These are phyloP conservation scores for Epichloe amarillans DNA, from an alignment of 2,329 filamentous ascomycete genomes.

Conservation along the genomic window DNA sequence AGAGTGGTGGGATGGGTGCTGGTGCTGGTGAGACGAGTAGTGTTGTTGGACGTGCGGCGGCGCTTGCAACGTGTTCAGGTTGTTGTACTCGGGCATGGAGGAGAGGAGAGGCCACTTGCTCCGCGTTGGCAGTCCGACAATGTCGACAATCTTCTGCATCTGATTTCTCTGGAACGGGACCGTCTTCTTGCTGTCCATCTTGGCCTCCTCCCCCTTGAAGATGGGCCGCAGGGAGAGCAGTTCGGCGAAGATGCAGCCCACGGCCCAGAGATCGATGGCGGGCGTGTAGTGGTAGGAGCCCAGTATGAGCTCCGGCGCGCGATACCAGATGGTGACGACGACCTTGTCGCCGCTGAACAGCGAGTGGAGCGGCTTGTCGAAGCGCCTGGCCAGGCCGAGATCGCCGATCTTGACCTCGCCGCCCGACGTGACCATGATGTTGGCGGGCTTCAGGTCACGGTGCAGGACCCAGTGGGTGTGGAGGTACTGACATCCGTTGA, in stretches of 20 bases:
- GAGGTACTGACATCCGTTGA: conserved; percentile 89
- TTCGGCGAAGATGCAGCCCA: conserved; percentile 96
- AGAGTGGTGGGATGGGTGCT: conserved; percentile 13
- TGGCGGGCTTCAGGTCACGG: conserved; percentile 91
- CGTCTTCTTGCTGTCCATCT: conserved; percentile 97
- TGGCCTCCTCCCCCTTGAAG: conserved; percentile 98
- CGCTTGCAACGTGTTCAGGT: conserved; percentile 46
- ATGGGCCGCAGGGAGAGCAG: conserved; percentile 81
- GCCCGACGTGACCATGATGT: conserved; percentile 90
- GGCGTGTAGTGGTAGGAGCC: conserved; percentile 94
- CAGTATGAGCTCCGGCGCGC: conserved; percentile 83
- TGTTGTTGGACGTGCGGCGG: conserved; percentile 24
- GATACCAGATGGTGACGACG: conserved; percentile 98
- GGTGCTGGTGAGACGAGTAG: conserved; percentile 10
- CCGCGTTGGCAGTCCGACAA: conserved; percentile 81
- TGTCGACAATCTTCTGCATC: conserved; percentile 98
- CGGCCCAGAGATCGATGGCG: conserved; percentile 92
- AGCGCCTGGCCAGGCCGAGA: conserved; percentile 78
- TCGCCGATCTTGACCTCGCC: conserved; percentile 94
- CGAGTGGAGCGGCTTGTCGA: conserved; percentile 85
- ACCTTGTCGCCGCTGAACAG: conserved; percentile 94
- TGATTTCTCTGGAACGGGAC: conserved; percentile 96
- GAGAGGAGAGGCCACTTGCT: conserved; percentile 77
- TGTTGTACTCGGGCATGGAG: conserved; percentile 75
- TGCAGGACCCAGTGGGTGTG: conserved; percentile 97